Base-by-base conservation (phyloP, 371 early-diverging fungal genomes). In the Coemansia sp. region DNA sequence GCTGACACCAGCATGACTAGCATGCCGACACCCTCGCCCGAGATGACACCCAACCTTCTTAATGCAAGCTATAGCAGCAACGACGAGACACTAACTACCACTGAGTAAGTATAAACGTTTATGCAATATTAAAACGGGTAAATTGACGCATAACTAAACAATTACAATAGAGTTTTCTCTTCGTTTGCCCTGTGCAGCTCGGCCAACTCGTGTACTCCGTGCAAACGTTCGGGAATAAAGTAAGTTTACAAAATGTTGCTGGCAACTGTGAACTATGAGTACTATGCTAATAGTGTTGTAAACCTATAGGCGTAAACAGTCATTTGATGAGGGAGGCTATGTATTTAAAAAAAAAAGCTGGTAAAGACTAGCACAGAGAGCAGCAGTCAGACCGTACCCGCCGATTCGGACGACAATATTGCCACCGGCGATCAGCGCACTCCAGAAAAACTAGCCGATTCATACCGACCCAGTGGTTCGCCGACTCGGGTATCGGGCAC, bases 401-500 rank as follows among this genome's bases (percentile, higher is more conserved):
- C 23, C 1, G 20, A 50, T 0, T 9, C 9, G 4, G 11, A n/a
- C 1, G 11, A 20, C 21, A 6, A 18, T 26, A 25, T 21, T 28
- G 14, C 2, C 54, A 54, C n/a, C 50, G n/a, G 47, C 37, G 26
- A 59, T 12, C 60, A 42, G 0, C 51, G 56, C 16, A 75, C 64
- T 7, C 74, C 74, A 2, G 67, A 64, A 12, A 62, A 60, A 59
- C 67, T 67, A 21, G 59, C 51, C 0, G 54, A 72, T 23, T 20
- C 62, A 1, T 37, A 65, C n/a, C 71, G 71, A 5, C 75, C 72
- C 21, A 71, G 71, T 14, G 75, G 75, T 9, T 75, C 75, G 25
- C 75, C 75, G 0, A 63, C 72, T 12, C 48, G 72, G 14, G 71
- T 75, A 11, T 67, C 75, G 0, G 75, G 75, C 47, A 62, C 67